Percentiles rank a stretch among this genome's conserved stretches.
Evolutionary conservation across 257 asterid species (phyloP).

Genomic region (Scutellaria minor): DNA sequence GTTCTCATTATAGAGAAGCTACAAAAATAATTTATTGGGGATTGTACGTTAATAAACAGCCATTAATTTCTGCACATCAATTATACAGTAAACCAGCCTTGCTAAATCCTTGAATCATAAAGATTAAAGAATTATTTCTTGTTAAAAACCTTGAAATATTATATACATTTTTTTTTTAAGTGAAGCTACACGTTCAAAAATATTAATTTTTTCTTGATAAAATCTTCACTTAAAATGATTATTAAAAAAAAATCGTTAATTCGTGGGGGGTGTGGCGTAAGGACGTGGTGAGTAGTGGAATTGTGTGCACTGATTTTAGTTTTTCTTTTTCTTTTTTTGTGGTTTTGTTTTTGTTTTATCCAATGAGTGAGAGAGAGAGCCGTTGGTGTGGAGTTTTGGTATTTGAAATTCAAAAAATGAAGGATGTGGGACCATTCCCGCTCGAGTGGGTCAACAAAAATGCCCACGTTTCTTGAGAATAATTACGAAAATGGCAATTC

Average conservation of each 20-base stretch:
- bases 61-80: background rate
- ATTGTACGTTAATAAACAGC: background rate
- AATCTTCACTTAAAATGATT: background rate
- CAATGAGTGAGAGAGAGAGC: conserved; percentile 41
- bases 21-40: background rate
- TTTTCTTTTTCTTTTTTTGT: background rate
- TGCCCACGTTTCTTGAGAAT: conserved; percentile 21
- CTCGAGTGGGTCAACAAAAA: conserved; percentile 31
- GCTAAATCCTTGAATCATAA: background rate
- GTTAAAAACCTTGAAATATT: background rate
- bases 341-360: conserved; percentile 27
- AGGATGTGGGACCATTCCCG: conserved; percentile 49
- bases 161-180: background rate
- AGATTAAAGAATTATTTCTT: background rate
- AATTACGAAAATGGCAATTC: conserved; percentile 43
- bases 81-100: conserved; percentile 15
- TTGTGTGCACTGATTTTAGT: conserved; percentile 20
- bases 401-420: conserved; percentile 61
- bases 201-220: background rate
- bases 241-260: background rate
- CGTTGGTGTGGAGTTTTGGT: conserved; percentile 42
- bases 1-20: background rate
- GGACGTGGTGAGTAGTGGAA: conserved; percentile 31
- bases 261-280: conserved; percentile 14
- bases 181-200: background rate